Percentiles rank a stretch among this genome's conserved stretches.
Evolutionary conservation across 1,139 yeast species (phyloP).

Genomic region (Magnusiomyces paraingens): DNA sequence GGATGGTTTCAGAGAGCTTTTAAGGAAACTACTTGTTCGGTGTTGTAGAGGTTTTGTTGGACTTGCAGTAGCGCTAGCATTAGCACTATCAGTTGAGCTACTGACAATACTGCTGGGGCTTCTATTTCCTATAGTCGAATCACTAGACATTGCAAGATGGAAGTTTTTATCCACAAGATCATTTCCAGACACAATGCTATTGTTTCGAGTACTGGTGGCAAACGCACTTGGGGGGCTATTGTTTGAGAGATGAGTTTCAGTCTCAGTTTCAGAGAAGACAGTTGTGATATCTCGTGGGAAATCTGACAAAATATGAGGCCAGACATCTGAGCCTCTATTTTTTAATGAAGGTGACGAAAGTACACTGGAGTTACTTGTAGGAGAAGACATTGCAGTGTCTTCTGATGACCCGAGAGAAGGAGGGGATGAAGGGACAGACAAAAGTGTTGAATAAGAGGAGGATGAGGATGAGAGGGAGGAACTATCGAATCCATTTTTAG

Average conservation of each 20-base stretch:
- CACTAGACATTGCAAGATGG: background rate
- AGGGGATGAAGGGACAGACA: slow-evolving; percentile 17
- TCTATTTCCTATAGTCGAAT: background rate
- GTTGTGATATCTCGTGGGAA: background rate
- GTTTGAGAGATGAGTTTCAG: background rate
- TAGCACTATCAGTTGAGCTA: background rate
- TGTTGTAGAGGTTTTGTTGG: background rate
- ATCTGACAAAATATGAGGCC: background rate
- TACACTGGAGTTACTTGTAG: background rate
- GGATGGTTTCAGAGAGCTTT: background rate
- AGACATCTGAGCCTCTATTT: background rate
- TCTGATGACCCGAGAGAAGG: slow-evolving; percentile 12
- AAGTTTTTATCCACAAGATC: too few species aligned
- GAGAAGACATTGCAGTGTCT: background rate
- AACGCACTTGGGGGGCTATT: background rate
- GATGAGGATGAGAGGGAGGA: slow-evolving; percentile 11
- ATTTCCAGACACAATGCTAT: too few species aligned
- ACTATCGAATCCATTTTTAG: background rate
- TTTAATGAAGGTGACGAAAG: background rate
- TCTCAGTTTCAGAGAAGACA: background rate
- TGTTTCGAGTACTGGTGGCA: background rate
- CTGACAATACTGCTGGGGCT: background rate
- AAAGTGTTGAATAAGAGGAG: slow-evolving; percentile 7
- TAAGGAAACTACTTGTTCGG: background rate
- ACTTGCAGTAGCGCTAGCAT: background rate